Evolutionary conservation across 164 flowering plant species (phyloP).

Genomic region (Umbellularia californica): DNA sequence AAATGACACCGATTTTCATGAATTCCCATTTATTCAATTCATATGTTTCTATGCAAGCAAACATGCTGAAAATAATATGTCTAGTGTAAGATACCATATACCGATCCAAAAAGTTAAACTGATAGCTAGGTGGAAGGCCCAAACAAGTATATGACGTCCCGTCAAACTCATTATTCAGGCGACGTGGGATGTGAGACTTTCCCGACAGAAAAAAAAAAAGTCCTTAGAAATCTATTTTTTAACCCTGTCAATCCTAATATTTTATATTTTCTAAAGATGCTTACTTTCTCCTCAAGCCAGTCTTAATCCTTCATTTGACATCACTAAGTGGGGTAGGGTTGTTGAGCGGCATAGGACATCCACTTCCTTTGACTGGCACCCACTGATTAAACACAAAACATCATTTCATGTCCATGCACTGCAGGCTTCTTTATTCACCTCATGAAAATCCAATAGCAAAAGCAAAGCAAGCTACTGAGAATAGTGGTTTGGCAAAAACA

Average conservation of each 20-base stretch:
- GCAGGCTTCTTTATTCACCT: neutral
- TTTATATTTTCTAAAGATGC: neutral
- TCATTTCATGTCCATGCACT: conserved; percentile 4
- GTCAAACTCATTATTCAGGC: too few relatives aligned
- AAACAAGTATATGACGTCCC: too few relatives aligned
- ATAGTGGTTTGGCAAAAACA: neutral
- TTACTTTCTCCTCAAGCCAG: neutral
- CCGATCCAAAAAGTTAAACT: too few relatives aligned
- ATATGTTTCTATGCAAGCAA: too few relatives aligned
- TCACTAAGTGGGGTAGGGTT: neutral
- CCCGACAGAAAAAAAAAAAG: too few relatives aligned
- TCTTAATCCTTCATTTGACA: neutral
- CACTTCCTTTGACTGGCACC: neutral
- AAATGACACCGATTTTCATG: too few relatives aligned
- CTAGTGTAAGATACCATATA: too few relatives aligned
- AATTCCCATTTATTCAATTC: too few relatives aligned
- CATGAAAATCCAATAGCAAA: neutral
- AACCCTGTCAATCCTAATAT: neutral
- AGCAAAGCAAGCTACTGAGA: neutral
- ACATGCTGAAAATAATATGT: too few relatives aligned
- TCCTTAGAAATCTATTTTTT: neutral
- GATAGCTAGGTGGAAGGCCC: too few relatives aligned
- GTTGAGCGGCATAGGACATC: neutral
- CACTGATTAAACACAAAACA: neutral
- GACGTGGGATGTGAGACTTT: too few relatives aligned